Base-by-base conservation (phyloP, 2,329 filamentous ascomycete species). In the Ophiocordyceps sinensis region DNA sequence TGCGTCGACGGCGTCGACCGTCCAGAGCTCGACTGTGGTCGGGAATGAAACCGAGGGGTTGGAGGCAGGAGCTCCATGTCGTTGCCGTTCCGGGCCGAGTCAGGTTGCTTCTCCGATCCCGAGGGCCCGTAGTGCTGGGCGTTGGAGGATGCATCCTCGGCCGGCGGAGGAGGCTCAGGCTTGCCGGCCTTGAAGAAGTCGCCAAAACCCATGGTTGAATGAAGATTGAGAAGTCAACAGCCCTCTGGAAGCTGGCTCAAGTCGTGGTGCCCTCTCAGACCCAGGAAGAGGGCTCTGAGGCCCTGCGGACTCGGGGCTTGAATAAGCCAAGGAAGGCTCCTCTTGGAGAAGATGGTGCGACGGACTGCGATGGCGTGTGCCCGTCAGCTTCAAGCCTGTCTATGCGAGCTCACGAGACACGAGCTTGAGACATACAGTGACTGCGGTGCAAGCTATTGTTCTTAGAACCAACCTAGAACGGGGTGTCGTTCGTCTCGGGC, bases 151-250 rank as follows among this genome's bases (percentile, higher is more conserved):
- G 50, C 47, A 34, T 46, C 47, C 41, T 40, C 49, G 44, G 23
- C 39, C 14, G 44, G 29, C 28, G 47, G 28, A 23, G 41, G 32
- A 37, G 45, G 36, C 37, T 49, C 44, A 8, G 45, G 10, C 42
- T 46, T 47, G 17, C 41, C 64, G 36, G 70, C 63, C 62, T 74
- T 78, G 66, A 82, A 79, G 51, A 81, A 82, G 53, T 59, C 72
- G 39, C 65, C 67, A 45, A 82, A 52, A 44, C 76, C 77, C 78
- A 82, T 82, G 36, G 43, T 59, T 52, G 28, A 31, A 26, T 40
- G 23, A 39, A 12, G 19, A 8, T 28, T 19, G 29, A n/a, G 13
- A 17, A 29, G 14, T 17, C 17, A 14, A 17, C n/a, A 9, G 5
- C 17, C 7, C 9, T 5, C 6, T 35, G 15, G 15, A 35, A 15